Base-by-base conservation (phyloP, 345 rosid species). In the Ceriops decandra region DNA sequence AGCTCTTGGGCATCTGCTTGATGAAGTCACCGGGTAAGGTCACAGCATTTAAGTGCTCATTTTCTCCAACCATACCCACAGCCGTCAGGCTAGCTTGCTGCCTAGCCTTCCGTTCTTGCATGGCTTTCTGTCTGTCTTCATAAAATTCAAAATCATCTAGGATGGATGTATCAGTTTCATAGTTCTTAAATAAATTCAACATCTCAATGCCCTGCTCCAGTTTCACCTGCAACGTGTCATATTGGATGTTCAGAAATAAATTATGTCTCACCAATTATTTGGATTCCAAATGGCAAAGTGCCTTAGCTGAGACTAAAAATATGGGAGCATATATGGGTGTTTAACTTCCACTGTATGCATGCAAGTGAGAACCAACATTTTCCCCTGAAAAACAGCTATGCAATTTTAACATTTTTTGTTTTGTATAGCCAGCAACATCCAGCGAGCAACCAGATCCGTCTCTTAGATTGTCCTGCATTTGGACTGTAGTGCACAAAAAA, bases 61-160 rank as follows among this genome's bases (percentile, higher is more conserved):
- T 86, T 72, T 88, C 89, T 64, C 82, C 86, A 22, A 70, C 82
- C 59, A 71, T 64, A 71, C 75, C 89, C 21, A 74, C 82, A 64
- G 86, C 75, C 66, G 77, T 76, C 73, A 81, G 79, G 70, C 76
- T 83, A 32, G 80, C 84, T 73, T 85, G 96, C 75, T 87, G 85
- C 76, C 87, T 87, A 67, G 90, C 83, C 81, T 88, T 92, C 68
- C 88, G 80, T 66, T 92, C 96, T 64, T 84, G 89, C 83, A 89
- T 88, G 42, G 83, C 86, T 72, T 83, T 92, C 84, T 92, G 88
- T 58, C 98, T 73, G 32, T 88, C 93, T 79, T 92, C 98, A 19
- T 92, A 89, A 78, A 88, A 92, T 24, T 82, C 96, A 69, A 92
- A 92, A 81, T 92, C 98, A 68, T 89, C 96, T 52, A 92, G 72